phyloP scores from a whole-genome alignment of 2,329 filamentous ascomycete genomes.

The Grosmannia serpens region DNA sequence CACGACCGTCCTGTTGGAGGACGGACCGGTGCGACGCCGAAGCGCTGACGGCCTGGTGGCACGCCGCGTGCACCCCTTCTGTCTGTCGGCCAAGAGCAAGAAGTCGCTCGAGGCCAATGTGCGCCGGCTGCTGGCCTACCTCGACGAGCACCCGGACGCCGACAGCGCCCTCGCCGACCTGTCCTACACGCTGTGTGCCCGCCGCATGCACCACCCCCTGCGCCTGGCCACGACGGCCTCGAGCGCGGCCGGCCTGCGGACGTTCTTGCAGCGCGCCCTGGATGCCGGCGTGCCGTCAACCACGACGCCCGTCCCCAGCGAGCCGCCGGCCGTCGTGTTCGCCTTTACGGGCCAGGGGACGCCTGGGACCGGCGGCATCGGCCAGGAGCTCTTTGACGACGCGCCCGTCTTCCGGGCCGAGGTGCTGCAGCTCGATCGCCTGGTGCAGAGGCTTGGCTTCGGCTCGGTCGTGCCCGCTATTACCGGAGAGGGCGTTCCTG shows the following conservation, averaged over 20 bases:
- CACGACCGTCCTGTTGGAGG: conserved; percentile 38
- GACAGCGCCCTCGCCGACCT: conserved; percentile 32
- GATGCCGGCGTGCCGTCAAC: too few species aligned
- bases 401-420: too few species aligned
- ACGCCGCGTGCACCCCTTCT: conserved; percentile 33
- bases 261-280: background rate
- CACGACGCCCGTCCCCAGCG: background rate
- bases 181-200: conserved; percentile 43
- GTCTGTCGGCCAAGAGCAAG: conserved; percentile 32
- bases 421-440: background rate
- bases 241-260: too few species aligned
- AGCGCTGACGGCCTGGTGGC: too few species aligned
- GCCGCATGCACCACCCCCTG: too few species aligned
- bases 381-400: too few species aligned
- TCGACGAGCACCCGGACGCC: conserved; percentile 25
- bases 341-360: background rate
- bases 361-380: too few species aligned
- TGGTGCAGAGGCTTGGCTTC: background rate
- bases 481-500: background rate
- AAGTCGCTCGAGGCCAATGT: conserved; percentile 32
- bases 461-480: background rate
- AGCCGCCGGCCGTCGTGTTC: background rate
- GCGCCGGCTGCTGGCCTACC: conserved; percentile 26
- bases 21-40: conserved; percentile 24
- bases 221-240: background rate